Conservation (phyloP, 129 eudicot species). For the Artemisia annua region DNA sequence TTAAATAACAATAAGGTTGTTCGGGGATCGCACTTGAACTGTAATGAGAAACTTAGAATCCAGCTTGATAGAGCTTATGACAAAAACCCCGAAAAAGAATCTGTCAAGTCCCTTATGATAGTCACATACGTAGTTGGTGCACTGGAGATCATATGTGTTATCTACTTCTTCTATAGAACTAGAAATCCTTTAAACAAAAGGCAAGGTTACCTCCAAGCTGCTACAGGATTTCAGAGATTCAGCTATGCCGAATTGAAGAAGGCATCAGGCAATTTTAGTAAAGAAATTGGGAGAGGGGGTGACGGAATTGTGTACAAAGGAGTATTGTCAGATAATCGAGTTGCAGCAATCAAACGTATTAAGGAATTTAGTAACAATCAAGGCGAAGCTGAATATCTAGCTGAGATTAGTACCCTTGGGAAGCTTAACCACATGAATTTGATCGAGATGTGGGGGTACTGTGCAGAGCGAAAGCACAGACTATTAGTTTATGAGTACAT, state of each 20-base stretch:
- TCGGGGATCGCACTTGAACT: constrained; percentile 15
- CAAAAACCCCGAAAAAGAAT: constrained; percentile 16
- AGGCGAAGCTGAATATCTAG: constrained; percentile 44
- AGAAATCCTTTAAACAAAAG: not conserved
- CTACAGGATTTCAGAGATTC: constrained; percentile 43
- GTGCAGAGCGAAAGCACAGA: constrained; percentile 39
- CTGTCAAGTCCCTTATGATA: constrained; percentile 31
- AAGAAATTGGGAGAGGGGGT: constrained; percentile 54
- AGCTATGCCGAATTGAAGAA: constrained; percentile 47
- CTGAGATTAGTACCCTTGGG: constrained; percentile 52
- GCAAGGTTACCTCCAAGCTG: constrained; percentile 36
- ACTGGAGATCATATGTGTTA: no score
- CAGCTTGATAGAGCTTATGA: constrained; percentile 28
- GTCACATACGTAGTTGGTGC: constrained; percentile 38
- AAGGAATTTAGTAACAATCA: constrained; percentile 21
- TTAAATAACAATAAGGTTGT: not conserved
- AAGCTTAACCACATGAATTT: constrained; percentile 54
- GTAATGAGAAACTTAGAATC: not conserved
- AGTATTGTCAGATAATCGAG: constrained; percentile 28
- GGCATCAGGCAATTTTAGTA: constrained; percentile 37
- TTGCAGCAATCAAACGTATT: constrained; percentile 45
- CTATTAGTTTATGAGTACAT: constrained; percentile 52
- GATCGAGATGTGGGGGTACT: constrained; percentile 53
- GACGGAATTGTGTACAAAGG: constrained; percentile 52
- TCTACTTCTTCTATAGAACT: constrained; percentile 29